A percentile compares a stretch with the other conserved stretches of the same genome.
These are phyloP conservation scores for Trichoderma asperelloides DNA, from an alignment of 495 filamentous ascomycete species.

Conservation along the genomic window DNA sequence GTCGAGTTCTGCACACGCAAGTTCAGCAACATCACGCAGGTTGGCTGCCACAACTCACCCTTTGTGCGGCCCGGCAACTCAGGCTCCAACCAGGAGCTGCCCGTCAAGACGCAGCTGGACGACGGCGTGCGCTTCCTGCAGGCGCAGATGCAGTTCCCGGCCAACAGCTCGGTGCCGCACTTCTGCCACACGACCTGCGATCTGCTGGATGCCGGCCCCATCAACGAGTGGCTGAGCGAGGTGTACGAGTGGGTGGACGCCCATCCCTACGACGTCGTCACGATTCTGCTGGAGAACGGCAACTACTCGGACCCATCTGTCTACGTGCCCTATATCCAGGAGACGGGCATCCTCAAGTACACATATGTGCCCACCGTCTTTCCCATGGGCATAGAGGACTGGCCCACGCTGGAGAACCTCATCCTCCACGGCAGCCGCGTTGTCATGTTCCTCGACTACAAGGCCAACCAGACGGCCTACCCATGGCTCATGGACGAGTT, in stretches of 20 bases:
- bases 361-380: conserved; percentile 62
- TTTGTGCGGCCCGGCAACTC: conserved; percentile 63
- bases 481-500: conserved; percentile 74
- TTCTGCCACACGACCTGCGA: conserved; percentile 69
- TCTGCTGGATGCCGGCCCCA: conserved; percentile 67
- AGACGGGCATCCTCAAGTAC: conserved; percentile 57
- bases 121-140: conserved; percentile 89
- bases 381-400: conserved; percentile 62
- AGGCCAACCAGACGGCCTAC: conserved; percentile 66
- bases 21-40: conserved; percentile 84
- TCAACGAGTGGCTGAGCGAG: conserved; percentile 60
- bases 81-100: conserved; percentile 67
- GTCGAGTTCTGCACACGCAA: conserved; percentile 71
- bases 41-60: conserved; percentile 80
- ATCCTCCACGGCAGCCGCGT: conserved; percentile 53
- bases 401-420: conserved; percentile 76
- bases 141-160: conserved; percentile 55
- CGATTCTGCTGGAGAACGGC: conserved; percentile 76
- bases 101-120: conserved; percentile 66
- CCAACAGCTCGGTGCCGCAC: conserved; percentile 44
- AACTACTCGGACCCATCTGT: conserved; percentile 46
- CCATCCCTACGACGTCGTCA: conserved; percentile 88
- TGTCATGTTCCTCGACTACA: conserved; percentile 61
- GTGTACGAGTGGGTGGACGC: conserved; percentile 64
- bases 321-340: conserved; percentile 45